phyloP scores from a whole-genome alignment of 257 asterid species.

The Solanum paucissectum region DNA sequence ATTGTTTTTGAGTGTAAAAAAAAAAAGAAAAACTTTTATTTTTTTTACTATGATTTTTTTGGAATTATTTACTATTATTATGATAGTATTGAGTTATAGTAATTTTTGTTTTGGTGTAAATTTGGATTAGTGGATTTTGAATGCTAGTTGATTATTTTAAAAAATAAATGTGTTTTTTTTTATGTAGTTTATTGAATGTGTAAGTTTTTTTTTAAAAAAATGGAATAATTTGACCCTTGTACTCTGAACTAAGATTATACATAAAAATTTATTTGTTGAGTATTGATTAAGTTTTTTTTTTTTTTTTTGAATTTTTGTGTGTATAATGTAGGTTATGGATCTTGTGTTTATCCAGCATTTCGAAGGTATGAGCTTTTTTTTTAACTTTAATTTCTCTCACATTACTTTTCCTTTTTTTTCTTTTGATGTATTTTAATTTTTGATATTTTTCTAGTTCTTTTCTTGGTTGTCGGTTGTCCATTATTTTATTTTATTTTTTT shows the following conservation, averaged over 20 bases:
- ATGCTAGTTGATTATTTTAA: background rate
- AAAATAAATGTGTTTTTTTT: background rate
- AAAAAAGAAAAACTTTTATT: background rate
- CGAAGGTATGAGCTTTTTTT: constrained; percentile 31
- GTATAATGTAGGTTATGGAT: constrained; percentile 63
- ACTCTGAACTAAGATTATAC: background rate
- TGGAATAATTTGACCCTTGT: background rate
- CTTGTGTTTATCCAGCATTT: constrained; percentile 76
- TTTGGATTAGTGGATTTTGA: background rate
- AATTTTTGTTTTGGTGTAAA: no score
- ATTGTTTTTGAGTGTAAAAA: background rate
- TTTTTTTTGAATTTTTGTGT: background rate
- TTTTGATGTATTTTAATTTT: background rate
- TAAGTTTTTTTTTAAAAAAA: no score
- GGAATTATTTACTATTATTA: background rate
- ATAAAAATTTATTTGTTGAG: no score
- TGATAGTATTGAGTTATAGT: background rate
- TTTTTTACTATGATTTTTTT: background rate
- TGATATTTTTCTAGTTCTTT: constrained; percentile 3
- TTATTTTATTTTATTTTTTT: background rate
- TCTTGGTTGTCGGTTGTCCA: background rate
- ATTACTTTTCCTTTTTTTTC: background rate
- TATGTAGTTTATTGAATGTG: background rate
- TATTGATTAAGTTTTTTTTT: background rate
- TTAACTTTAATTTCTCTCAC: background rate